A percentile compares a stretch with the other conserved stretches of the same genome.
phyloP scores from a whole-genome alignment of 495 filamentous ascomycete genomes.

The Penicillium mononematosum region DNA sequence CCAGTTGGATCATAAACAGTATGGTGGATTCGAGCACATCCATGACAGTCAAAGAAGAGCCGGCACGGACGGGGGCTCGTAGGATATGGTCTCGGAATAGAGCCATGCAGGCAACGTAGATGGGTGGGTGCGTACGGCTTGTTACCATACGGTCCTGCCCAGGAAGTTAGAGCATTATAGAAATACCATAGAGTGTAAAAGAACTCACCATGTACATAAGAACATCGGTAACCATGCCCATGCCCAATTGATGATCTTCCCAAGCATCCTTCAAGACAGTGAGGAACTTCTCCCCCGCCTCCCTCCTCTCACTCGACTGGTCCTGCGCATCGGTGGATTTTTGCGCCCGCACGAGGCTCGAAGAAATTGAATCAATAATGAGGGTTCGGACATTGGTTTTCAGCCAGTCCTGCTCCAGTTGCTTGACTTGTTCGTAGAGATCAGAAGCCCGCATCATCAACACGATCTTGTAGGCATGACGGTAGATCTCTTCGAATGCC shows the following conservation, averaged over 20 bases:
- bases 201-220: constrained; percentile 88
- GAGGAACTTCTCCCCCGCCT: constrained; percentile 81
- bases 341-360: constrained; percentile 52
- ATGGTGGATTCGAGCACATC: constrained; percentile 76
- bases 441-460: constrained; percentile 78
- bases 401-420: constrained; percentile 80
- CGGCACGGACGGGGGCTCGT: constrained; percentile 46
- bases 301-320: constrained; percentile 69
- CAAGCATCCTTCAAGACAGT: constrained; percentile 71
- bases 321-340: constrained; percentile 44
- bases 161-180: constrained; percentile 8
- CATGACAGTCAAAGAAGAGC: constrained; percentile 52
- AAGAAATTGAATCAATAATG: constrained; percentile 61
- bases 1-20: constrained; percentile 88
- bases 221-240: constrained; percentile 97
- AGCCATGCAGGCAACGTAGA: constrained; percentile 79
- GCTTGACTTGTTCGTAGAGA: constrained; percentile 77
- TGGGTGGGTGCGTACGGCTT: constrained; percentile 70
- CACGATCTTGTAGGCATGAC: constrained; percentile 94
- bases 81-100: constrained; percentile 85
- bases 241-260: constrained; percentile 85
- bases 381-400: constrained; percentile 60
- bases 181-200: not conserved
- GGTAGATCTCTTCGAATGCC: constrained; percentile 95
- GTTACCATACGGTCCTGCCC: constrained; percentile 72